These are phyloP conservation scores for Penicillium soppii DNA, from an alignment of 495 filamentous ascomycete genomes.

Conservation along the genomic window DNA sequence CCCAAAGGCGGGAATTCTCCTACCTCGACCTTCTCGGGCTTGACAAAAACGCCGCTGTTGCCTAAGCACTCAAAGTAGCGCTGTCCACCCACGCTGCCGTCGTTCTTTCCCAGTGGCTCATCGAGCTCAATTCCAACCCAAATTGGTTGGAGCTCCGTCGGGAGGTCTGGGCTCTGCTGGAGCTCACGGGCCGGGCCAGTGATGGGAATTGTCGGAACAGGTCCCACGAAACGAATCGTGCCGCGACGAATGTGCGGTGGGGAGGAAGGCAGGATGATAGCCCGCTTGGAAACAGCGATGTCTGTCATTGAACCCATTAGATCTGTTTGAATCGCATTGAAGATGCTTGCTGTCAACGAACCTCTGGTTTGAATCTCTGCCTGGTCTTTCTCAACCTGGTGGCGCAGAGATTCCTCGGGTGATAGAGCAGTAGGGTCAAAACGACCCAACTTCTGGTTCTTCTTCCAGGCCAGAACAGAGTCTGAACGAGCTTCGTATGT, in stretches of 20 bases:
- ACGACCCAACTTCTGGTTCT: constrained; percentile 83
- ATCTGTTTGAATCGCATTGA: background rate
- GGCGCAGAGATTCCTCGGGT: constrained; percentile 56
- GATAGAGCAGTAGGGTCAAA: constrained; percentile 84
- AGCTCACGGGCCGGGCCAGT: constrained; percentile 32
- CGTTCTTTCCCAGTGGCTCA: constrained; percentile 87
- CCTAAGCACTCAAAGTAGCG: constrained; percentile 71
- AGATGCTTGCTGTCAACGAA: constrained; percentile 41
- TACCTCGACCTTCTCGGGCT: constrained; percentile 84
- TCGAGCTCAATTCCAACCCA: constrained; percentile 88
- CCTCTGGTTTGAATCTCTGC: constrained; percentile 58
- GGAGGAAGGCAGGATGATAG: constrained; percentile 43
- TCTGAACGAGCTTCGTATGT: constrained; percentile 82
- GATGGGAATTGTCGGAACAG: constrained; percentile 76
- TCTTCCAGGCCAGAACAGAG: constrained; percentile 93
- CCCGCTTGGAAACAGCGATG: constrained; percentile 34
- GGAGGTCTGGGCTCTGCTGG: constrained; percentile 17
- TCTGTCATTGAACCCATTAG: constrained; percentile 17
- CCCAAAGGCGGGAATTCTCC: constrained; percentile 75
- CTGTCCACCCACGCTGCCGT: constrained; percentile 75
- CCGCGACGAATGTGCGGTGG: constrained; percentile 70
- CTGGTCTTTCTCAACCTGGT: constrained; percentile 64
- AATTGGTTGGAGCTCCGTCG: constrained; percentile 50
- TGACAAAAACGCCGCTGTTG: constrained; percentile 82
- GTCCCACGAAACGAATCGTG: constrained; percentile 78